A percentile compares a stretch with the other conserved stretches of the same genome.
phyloP scores from a whole-genome alignment of 2,329 filamentous ascomycete genomes.

The Sphaerulina musiva region DNA sequence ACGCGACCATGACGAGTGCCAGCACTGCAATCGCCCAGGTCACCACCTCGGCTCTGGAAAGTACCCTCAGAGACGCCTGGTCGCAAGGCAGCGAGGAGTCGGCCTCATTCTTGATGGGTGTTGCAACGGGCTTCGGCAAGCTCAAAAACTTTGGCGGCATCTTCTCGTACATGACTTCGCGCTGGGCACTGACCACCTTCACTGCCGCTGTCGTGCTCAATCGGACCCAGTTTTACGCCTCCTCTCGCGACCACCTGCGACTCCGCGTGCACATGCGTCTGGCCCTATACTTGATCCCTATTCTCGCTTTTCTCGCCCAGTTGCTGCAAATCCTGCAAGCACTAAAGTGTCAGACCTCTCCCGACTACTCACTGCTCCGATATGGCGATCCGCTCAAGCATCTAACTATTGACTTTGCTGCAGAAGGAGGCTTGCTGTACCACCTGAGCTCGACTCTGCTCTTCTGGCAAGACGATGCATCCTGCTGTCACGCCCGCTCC shows the following conservation, averaged over 20 bases:
- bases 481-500: slow-evolving; percentile 66
- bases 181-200: slow-evolving; percentile 86
- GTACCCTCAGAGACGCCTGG: slow-evolving; percentile 24
- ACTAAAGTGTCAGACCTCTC: slow-evolving; percentile 79
- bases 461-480: slow-evolving; percentile 64
- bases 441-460: slow-evolving; percentile 64
- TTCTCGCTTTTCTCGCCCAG: slow-evolving; percentile 63
- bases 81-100: slow-evolving; percentile 22
- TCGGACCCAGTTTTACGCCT: slow-evolving; percentile 87
- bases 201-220: slow-evolving; percentile 82
- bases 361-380: slow-evolving; percentile 41
- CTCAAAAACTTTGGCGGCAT: slow-evolving; percentile 69
- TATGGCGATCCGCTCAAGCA: slow-evolving; percentile 42
- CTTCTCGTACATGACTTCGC: slow-evolving; percentile 83
- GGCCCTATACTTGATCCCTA: slow-evolving; percentile 62
- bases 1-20: slow-evolving; percentile 36
- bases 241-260: slow-evolving; percentile 71
- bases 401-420: slow-evolving; percentile 45
- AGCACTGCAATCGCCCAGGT: slow-evolving; percentile 40
- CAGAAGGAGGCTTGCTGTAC: slow-evolving; percentile 63
- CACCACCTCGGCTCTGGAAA: slow-evolving; percentile 33
- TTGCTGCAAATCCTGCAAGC: slow-evolving; percentile 67
- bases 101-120: slow-evolving; percentile 23
- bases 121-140: slow-evolving; percentile 25
- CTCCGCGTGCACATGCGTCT: slow-evolving; percentile 68